These are phyloP conservation scores for Elaeis guineensis DNA, from an alignment of 176 grass and related monocot species.

Conservation along the genomic window DNA sequence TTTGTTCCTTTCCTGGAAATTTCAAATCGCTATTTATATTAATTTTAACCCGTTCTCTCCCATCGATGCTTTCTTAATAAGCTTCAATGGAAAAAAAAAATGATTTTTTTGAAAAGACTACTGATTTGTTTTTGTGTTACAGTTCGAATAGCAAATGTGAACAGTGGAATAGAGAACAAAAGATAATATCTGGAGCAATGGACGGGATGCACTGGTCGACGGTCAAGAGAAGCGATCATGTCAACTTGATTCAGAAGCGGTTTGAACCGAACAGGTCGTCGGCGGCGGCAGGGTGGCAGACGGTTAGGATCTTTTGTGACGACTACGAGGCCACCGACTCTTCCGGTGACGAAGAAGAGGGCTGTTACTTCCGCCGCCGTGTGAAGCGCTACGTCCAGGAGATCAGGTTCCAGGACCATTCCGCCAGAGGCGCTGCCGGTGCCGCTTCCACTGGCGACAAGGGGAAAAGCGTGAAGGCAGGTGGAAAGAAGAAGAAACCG, in stretches of 20 bases:
- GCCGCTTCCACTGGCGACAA: too few species aligned
- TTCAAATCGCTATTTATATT: too few species aligned
- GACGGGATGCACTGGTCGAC: conserved; percentile 13
- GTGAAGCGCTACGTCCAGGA: conserved; percentile 82
- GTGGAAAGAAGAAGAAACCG: conserved; percentile 31
- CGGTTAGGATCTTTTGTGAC: conserved; percentile 58
- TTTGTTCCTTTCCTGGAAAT: too few species aligned
- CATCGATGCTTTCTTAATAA: too few species aligned
- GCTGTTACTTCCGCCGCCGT: conserved; percentile 4
- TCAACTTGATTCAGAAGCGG: conserved; percentile 41
- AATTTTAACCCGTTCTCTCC: too few species aligned
- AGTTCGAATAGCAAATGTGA: too few species aligned
- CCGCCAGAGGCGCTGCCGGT: neutral
- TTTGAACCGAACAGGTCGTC: neutral
- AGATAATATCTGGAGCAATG: neutral
- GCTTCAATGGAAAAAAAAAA: too few species aligned
- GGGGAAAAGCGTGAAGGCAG: neutral
- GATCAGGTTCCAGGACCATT: conserved; percentile 40
- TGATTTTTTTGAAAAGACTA: too few species aligned
- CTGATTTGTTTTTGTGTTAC: too few species aligned
- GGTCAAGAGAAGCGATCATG: conserved; percentile 62
- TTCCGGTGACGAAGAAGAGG: conserved; percentile 44
- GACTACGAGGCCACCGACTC: conserved; percentile 90
- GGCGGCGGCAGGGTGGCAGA: conserved; percentile 8
- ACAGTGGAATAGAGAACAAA: too few species aligned